These are phyloP conservation scores for Candida boidinii DNA, from an alignment of 805 yeast species.

Conservation along the genomic window DNA sequence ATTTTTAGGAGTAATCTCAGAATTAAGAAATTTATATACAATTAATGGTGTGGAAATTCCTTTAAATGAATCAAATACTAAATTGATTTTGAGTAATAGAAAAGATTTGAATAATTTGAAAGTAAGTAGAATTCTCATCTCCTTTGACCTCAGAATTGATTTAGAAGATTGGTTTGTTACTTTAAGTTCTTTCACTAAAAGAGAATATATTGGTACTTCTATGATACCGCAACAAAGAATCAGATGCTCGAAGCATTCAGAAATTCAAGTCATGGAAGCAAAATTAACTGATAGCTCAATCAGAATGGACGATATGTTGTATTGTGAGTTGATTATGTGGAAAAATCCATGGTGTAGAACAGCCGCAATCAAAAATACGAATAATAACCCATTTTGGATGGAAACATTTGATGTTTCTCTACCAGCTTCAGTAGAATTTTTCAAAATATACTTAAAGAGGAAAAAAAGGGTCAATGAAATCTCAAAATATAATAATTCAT, in stretches of 20 bases:
- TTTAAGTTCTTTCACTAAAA: constrained; percentile 49
- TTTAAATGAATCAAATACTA: neutral
- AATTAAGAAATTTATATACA: constrained; percentile 37
- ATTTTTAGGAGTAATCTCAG: constrained; percentile 48
- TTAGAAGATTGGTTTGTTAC: constrained; percentile 75
- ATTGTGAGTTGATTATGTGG: constrained; percentile 69
- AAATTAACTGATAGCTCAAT: constrained; percentile 28
- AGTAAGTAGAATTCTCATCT: constrained; percentile 37
- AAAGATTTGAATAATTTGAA: constrained; percentile 5
- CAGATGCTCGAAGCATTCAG: constrained; percentile 44
- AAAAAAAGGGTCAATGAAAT: constrained; percentile 31
- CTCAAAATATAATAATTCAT: constrained; percentile 14
- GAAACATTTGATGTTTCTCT: constrained; percentile 62
- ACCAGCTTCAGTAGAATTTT: constrained; percentile 44
- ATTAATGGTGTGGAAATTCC: constrained; percentile 1
- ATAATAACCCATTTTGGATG: constrained; percentile 68
- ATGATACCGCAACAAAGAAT: constrained; percentile 25
- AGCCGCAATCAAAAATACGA: constrained; percentile 41
- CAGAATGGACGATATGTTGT: constrained; percentile 24
- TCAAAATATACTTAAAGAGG: too few species aligned
- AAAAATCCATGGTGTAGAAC: constrained; percentile 73
- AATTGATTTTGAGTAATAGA: constrained; percentile 5
- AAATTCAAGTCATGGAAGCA: constrained; percentile 59
- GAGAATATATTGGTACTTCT: constrained; percentile 34
- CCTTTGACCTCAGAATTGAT: constrained; percentile 60